Percentiles rank a stretch among this genome's conserved stretches.
Evolutionary conservation across 805 yeast genomes (phyloP).

Genomic region (Saccharomyces paradoxus): DNA sequence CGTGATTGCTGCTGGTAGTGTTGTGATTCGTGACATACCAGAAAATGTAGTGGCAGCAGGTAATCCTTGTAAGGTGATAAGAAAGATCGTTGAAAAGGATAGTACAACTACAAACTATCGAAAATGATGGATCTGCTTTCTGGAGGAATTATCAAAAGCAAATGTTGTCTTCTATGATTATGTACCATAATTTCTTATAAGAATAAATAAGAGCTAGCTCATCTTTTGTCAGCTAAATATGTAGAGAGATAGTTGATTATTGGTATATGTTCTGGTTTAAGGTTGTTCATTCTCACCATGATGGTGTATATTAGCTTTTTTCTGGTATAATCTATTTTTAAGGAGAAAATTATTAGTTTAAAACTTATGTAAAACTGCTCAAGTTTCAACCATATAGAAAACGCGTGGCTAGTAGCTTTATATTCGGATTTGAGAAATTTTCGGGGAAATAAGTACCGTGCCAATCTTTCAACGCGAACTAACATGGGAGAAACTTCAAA

Average conservation of each 20-base stretch:
- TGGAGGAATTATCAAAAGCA: not conserved
- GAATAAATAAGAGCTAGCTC: not conserved
- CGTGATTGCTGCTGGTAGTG: slow-evolving; percentile 61
- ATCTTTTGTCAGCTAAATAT: too few species aligned
- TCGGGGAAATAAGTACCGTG: too few species aligned
- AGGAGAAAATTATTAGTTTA: too few species aligned
- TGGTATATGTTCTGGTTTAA: not conserved
- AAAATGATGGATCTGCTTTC: not conserved
- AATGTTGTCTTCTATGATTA: not conserved
- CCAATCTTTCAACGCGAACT: too few species aligned
- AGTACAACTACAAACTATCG: not conserved
- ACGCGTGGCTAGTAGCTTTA: too few species aligned
- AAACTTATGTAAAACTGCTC: too few species aligned
- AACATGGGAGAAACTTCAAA: too few species aligned
- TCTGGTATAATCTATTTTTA: too few species aligned
- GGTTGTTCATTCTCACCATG: too few species aligned
- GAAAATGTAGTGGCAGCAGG: slow-evolving; percentile 53
- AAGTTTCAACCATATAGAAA: too few species aligned
- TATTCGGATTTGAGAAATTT: too few species aligned
- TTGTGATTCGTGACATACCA: slow-evolving; percentile 52
- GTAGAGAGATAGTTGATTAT: not conserved
- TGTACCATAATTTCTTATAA: not conserved
- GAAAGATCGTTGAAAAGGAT: slow-evolving; percentile 9
- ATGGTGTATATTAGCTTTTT: too few species aligned
- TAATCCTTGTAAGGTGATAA: slow-evolving; percentile 46